A percentile compares a stretch with the other conserved stretches of the same genome.
Conservation (phyloP, 2,329 filamentous ascomycete species). For the Coniochaeta sp. region DNA sequence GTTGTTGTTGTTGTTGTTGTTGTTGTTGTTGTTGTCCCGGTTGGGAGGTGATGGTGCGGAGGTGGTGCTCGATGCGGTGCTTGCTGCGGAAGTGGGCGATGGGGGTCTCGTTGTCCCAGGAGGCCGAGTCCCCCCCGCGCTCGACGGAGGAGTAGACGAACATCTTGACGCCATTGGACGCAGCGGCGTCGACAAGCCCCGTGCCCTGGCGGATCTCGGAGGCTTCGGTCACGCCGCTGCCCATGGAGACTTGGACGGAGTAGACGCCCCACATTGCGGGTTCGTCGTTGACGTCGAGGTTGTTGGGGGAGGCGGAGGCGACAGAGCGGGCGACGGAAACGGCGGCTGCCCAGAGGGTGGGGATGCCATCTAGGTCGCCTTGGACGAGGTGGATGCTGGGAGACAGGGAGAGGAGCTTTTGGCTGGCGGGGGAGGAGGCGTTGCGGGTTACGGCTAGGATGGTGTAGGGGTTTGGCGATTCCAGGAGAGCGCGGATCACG, state of each 20-base stretch:
- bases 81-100: slow-evolving; percentile 59
- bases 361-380: slow-evolving; percentile 14
- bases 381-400: slow-evolving; percentile 26
- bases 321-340: too few species aligned
- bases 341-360: slow-evolving; percentile 9
- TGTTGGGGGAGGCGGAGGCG: neutral
- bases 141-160: slow-evolving; percentile 61
- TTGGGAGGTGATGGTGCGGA: slow-evolving; percentile 33
- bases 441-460: slow-evolving; percentile 57
- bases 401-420: slow-evolving; percentile 36
- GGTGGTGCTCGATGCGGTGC: slow-evolving; percentile 53
- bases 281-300: too few species aligned
- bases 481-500: slow-evolving; percentile 33
- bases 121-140: slow-evolving; percentile 46
- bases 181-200: slow-evolving; percentile 47
- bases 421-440: slow-evolving; percentile 34
- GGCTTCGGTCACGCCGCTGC: slow-evolving; percentile 25
- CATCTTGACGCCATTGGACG: slow-evolving; percentile 47
- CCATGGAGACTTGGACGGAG: slow-evolving; percentile 38
- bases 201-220: slow-evolving; percentile 45
- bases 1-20: slow-evolving; percentile 20
- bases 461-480: slow-evolving; percentile 11
- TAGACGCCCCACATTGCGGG: slow-evolving; percentile 57
- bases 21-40: neutral
- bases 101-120: slow-evolving; percentile 43